phyloP scores from a whole-genome alignment of 2,329 filamentous ascomycete species.

The Venturia effusa region DNA sequence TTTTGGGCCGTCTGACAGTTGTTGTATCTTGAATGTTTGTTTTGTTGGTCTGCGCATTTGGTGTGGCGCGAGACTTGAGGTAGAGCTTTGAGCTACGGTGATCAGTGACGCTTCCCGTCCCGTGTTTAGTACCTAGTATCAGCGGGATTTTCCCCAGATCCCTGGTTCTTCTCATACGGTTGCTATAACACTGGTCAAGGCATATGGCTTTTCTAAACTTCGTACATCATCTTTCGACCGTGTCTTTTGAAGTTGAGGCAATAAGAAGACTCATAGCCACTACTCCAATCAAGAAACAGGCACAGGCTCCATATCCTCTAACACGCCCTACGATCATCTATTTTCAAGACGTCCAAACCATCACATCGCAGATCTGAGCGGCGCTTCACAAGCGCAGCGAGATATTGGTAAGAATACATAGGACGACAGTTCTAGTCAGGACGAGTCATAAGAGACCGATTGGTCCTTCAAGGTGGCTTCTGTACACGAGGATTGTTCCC shows the following conservation, averaged over 20 bases:
- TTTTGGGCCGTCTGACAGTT: neutral
- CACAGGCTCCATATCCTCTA: neutral
- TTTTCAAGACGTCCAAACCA: too few species aligned
- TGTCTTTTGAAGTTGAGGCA: neutral
- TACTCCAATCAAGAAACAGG: neutral
- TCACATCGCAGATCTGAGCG: too few species aligned
- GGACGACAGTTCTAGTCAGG: too few species aligned
- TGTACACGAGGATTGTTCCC: too few species aligned
- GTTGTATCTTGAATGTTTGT: neutral
- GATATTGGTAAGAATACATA: too few species aligned
- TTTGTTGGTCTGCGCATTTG: slow-evolving; percentile 3
- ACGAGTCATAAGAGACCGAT: too few species aligned
- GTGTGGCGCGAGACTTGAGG: neutral
- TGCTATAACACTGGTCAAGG: neutral
- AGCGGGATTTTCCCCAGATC: neutral
- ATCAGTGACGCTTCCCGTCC: neutral
- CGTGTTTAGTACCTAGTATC: too few species aligned
- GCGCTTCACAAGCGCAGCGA: too few species aligned
- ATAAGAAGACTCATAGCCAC: neutral
- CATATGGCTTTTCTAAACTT: neutral
- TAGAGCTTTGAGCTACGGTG: neutral
- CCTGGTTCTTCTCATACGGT: neutral
- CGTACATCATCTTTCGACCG: neutral
- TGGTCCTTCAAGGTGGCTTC: too few species aligned
- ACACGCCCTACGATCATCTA: neutral